Conservation (phyloP, 208 protist genomes). For the Trypanosoma brucei region DNA sequence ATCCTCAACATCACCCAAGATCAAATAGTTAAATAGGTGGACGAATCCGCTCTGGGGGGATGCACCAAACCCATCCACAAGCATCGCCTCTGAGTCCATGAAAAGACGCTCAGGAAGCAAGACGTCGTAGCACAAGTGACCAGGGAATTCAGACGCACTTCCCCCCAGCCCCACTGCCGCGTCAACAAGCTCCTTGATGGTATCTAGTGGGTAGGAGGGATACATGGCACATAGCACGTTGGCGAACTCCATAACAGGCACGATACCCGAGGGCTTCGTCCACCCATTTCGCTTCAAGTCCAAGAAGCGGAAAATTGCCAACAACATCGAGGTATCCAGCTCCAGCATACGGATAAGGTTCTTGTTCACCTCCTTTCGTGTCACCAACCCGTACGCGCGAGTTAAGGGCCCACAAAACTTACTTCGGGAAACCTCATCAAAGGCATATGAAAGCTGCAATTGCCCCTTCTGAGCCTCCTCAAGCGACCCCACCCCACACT, state of each 20-base stretch:
- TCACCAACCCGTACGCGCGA: constrained; percentile 58
- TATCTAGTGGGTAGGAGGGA: constrained; percentile 45
- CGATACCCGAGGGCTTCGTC: constrained; percentile 21
- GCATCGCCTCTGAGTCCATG: constrained; percentile 22
- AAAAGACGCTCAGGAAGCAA: constrained; percentile 57
- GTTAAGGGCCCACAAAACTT: constrained; percentile 45
- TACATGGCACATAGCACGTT: constrained; percentile 62
- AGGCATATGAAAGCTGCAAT: constrained; percentile 54
- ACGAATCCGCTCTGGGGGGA: constrained; percentile 33
- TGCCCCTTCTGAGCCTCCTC: constrained; percentile 15
- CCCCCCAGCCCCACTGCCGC: constrained; percentile 45
- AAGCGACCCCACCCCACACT: neutral
- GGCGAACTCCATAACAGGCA: constrained; percentile 58
- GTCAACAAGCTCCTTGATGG: constrained; percentile 44
- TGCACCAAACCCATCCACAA: constrained; percentile 5
- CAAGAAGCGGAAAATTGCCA: constrained; percentile 41
- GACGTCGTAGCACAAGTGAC: constrained; percentile 56
- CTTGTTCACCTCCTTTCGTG: constrained; percentile 39
- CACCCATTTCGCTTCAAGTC: constrained; percentile 23
- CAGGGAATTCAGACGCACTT: constrained; percentile 25
- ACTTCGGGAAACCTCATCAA: constrained; percentile 51
- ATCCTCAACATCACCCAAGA: constrained; percentile 63
- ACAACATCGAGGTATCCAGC: constrained; percentile 38
- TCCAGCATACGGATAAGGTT: constrained; percentile 53
- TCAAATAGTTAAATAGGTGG: constrained; percentile 44